phyloP scores from a whole-genome alignment of 2,329 filamentous ascomycete genomes.

The Xylariaceae sp. region DNA sequence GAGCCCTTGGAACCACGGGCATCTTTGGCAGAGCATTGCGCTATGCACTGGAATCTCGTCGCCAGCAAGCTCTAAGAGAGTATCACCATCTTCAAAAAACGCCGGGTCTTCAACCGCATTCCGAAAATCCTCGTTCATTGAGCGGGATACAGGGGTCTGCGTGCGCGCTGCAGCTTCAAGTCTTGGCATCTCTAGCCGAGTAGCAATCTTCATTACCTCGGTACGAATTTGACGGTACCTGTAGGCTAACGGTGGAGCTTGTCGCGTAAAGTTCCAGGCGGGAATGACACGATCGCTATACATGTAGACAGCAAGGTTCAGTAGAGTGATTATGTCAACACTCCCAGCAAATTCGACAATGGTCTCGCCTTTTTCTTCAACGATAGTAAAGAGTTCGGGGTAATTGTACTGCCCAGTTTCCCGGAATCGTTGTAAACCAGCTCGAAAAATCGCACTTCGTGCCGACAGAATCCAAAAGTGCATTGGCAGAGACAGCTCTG shows the following conservation, averaged over 20 bases:
- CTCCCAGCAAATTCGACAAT: slow-evolving; percentile 69
- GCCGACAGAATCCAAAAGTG: slow-evolving; percentile 82
- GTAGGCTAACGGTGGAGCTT: slow-evolving; percentile 68
- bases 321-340: slow-evolving; percentile 76
- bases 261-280: slow-evolving; percentile 81
- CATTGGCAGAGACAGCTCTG: slow-evolving; percentile 75
- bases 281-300: slow-evolving; percentile 84
- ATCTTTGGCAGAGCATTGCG: slow-evolving; percentile 78
- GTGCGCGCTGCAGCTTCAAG: slow-evolving; percentile 80
- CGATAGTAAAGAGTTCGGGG: slow-evolving; percentile 65
- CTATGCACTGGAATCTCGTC: slow-evolving; percentile 78
- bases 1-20: slow-evolving; percentile 89
- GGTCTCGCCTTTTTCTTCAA: slow-evolving; percentile 55
- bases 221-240: slow-evolving; percentile 80
- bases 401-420: slow-evolving; percentile 60
- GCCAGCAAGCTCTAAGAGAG: slow-evolving; percentile 78
- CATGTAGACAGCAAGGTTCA: slow-evolving; percentile 79
- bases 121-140: slow-evolving; percentile 72
- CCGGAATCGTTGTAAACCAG: slow-evolving; percentile 64
- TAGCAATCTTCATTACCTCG: slow-evolving; percentile 87
- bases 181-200: slow-evolving; percentile 69
- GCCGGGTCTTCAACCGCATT: slow-evolving; percentile 68
- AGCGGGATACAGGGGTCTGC: slow-evolving; percentile 69
- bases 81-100: slow-evolving; percentile 82
- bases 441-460: slow-evolving; percentile 72